Percentiles rank a stretch among this genome's conserved stretches.
phyloP scores from a whole-genome alignment of 2,329 filamentous ascomycete species.

The Verticillium tricorpus region DNA sequence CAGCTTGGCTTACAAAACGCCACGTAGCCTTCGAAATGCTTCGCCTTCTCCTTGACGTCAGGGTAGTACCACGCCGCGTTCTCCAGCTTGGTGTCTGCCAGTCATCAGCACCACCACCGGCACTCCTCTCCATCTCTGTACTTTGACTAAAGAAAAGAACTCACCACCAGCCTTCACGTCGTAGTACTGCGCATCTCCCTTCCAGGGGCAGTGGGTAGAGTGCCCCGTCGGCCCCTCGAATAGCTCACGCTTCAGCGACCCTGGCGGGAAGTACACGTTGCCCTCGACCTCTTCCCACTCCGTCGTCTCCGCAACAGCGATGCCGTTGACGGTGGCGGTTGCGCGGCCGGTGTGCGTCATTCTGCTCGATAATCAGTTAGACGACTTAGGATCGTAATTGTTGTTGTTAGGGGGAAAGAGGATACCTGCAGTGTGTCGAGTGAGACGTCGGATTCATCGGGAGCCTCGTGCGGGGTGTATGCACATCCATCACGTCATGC shows the following conservation, averaged over 20 bases:
- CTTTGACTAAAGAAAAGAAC: conserved; percentile 3
- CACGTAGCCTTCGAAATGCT: conserved; percentile 48
- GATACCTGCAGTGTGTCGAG: neutral
- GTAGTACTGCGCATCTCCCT: conserved; percentile 54
- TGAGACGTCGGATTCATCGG: neutral
- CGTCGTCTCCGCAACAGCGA: conserved; percentile 45
- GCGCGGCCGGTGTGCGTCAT: conserved; percentile 23
- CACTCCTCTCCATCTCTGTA: neutral
- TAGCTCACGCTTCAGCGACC: conserved; percentile 36
- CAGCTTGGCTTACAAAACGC: conserved; percentile 48
- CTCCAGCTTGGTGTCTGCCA: conserved; percentile 36
- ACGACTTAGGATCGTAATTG: too few species aligned
- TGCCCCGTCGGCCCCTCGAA: conserved; percentile 38
- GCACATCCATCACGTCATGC: neutral
- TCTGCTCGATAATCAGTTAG: neutral
- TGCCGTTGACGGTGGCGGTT: conserved; percentile 42
- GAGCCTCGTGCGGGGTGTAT: neutral
- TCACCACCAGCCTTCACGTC: conserved; percentile 43
- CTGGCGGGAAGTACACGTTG: conserved; percentile 51
- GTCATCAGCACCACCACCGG: neutral
- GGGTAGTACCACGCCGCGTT: conserved; percentile 59
- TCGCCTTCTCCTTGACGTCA: conserved; percentile 40
- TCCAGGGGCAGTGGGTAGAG: conserved; percentile 50
- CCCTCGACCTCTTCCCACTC: conserved; percentile 51
- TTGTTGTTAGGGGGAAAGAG: too few species aligned